Base-by-base conservation (phyloP, 192 early-diverging fungal species). In the Glomus cerebriforme region DNA sequence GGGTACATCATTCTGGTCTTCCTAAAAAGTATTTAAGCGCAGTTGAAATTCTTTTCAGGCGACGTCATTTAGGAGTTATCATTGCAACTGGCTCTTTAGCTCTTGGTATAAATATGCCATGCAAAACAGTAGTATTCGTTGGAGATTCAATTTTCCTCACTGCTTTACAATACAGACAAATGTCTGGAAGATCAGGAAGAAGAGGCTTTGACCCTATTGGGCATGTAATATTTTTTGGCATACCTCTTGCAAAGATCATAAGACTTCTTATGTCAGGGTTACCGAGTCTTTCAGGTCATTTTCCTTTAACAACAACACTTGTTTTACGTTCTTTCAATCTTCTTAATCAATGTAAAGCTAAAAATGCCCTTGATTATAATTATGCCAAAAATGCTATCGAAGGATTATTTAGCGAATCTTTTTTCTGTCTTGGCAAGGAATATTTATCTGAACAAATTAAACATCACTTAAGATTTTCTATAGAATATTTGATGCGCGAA, bases 91-190 rank as follows among this genome's bases (percentile, higher is more conserved):
- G 71, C 19, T 43, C 79, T 12, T 27, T 80, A 13, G 79, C 78
- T 7, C 32, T 80, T 15, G 74, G 85, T 47, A 87, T 87, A 73
- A 87, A 87, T 69, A 87, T 87, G 86, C 86, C 86, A 2, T 75
- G 75, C 39, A 62, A 49, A 19, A 84, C 86, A 8, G 69, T 59
- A 8, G 82, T 87, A 17, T 86, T 86, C 32, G 49, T 73, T n/a
- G 85, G 85, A 26, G 86, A 87, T 74, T 79, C 67, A 12, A 64
- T 84, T 8, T 86, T 27, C 68, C 68, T 87, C 34, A 86, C 78
- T 8, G 85, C 85, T 3, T 73, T 86, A 27, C 77, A 85, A 35
- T 87, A 82, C 66, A 47, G 85, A 15, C 82, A 87, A 67, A 79
- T 75, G 81, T 62, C 62, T 4, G 80, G 68, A 26, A 43, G 80